A percentile compares a stretch with the other conserved stretches of the same genome.
phyloP scores from a whole-genome alignment of 2,329 filamentous ascomycete species.

The Cercospora sesami region DNA sequence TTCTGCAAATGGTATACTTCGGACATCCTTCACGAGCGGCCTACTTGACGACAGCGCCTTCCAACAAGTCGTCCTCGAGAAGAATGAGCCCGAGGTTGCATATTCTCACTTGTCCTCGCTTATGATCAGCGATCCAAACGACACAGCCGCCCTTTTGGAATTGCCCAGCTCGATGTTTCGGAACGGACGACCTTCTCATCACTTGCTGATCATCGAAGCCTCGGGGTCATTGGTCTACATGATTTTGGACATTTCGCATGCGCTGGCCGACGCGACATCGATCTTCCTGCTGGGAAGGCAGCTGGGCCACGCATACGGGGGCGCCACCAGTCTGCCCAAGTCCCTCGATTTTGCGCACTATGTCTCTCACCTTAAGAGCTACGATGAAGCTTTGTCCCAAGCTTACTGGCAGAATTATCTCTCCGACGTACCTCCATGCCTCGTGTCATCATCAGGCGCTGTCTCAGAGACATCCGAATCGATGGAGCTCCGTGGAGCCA shows the following conservation, averaged over 20 bases:
- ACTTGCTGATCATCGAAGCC: neutral
- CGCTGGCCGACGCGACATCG: neutral
- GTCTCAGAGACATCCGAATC: neutral
- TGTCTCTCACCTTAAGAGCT: neutral
- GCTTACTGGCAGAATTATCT: neutral
- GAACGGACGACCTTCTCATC: neutral
- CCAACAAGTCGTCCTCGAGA: neutral
- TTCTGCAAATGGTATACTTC: neutral
- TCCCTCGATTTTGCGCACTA: neutral
- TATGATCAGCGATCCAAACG: neutral
- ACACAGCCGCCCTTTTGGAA: neutral
- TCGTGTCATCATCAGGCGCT: neutral
- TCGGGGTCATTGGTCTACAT: neutral
- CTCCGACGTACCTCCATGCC: neutral
- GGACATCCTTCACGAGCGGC: neutral
- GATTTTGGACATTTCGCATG: neutral
- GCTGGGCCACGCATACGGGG: neutral
- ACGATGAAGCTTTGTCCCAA: neutral
- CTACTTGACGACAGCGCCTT: neutral
- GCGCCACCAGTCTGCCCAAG: neutral
- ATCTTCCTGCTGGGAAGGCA: neutral
- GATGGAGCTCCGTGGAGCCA: neutral
- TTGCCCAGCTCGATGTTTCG: neutral
- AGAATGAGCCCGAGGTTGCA: neutral
- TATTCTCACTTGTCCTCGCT: neutral